Conservation (phyloP, 345 rosid species). For the Eucalyptus polyanthemos region DNA sequence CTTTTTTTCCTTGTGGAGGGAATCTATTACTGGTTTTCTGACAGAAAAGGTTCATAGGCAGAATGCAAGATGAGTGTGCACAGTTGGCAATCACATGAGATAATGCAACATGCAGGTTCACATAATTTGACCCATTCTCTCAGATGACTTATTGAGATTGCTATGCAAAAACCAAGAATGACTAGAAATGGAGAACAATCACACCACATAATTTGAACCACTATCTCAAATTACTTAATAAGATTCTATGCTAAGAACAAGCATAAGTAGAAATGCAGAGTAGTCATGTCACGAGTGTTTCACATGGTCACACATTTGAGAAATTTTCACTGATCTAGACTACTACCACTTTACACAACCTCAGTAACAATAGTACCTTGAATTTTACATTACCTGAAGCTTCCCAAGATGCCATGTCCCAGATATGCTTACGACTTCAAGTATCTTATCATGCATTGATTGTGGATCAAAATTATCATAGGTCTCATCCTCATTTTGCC, state of each 20-base stretch:
- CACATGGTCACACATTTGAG: neutral
- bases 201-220: neutral
- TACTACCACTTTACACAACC: neutral
- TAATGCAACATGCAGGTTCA: neutral
- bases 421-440: constrained; percentile 84
- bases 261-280: neutral
- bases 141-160: neutral
- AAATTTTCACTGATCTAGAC: neutral
- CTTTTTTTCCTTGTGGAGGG: neutral
- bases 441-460: constrained; percentile 80
- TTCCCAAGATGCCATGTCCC: constrained; percentile 97
- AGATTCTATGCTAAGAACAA: neutral
- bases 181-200: neutral
- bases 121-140: neutral
- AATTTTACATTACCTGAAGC: constrained; percentile 52
- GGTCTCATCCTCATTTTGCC: constrained; percentile 86
- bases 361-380: neutral
- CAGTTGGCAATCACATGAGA: neutral
- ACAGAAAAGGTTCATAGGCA: neutral
- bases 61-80: neutral
- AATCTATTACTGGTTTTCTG: neutral
- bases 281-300: neutral
- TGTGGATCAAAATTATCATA: constrained; percentile 74
- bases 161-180: neutral
- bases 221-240: neutral